Evolutionary conservation across 352 stramenopile genomes (phyloP).

Genomic region (Phytopythium mirpurense): DNA sequence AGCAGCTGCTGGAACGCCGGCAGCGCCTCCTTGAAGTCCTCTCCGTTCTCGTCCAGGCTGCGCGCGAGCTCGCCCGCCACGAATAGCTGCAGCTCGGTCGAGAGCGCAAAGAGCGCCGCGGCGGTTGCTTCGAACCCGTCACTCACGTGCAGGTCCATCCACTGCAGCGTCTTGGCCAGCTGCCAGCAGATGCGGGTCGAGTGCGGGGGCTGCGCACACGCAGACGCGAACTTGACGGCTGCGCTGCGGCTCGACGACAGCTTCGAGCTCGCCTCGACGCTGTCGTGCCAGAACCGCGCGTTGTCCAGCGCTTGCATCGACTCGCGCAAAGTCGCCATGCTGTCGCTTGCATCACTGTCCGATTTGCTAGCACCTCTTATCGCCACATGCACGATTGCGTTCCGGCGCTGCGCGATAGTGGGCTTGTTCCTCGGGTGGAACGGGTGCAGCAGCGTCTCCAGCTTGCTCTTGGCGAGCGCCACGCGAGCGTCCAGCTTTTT

Average conservation of each 20-base stretch:
- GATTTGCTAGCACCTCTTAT: neutral
- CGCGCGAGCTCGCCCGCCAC: conserved; percentile 29
- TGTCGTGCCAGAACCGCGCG: conserved; percentile 64
- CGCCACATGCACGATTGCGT: conserved; percentile 34
- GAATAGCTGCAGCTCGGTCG: conserved; percentile 40
- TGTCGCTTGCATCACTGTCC: neutral
- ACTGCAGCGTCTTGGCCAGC: conserved; percentile 36
- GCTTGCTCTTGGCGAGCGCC: conserved; percentile 44
- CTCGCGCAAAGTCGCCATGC: conserved; percentile 13
- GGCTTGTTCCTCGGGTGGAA: conserved; percentile 45
- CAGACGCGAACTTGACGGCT: conserved; percentile 25
- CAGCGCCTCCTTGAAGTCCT: conserved; percentile 29
- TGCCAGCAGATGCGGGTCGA: conserved; percentile 34
- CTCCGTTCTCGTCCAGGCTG: conserved; percentile 15
- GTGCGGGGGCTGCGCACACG: conserved; percentile 16
- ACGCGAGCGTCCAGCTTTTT: conserved; percentile 51
- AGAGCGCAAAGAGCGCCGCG: conserved; percentile 39
- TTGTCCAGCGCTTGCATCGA: conserved; percentile 33
- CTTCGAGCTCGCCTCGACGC: conserved; percentile 19
- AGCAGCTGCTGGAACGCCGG: conserved; percentile 40
- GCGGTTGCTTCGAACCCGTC: conserved; percentile 37
- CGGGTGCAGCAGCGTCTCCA: conserved; percentile 46
- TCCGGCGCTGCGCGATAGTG: conserved; percentile 30
- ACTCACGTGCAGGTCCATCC: conserved; percentile 53
- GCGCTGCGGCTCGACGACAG: conserved; percentile 11